Conservation (phyloP, 768 basidiomycete species). For the Boletus insuetus region DNA sequence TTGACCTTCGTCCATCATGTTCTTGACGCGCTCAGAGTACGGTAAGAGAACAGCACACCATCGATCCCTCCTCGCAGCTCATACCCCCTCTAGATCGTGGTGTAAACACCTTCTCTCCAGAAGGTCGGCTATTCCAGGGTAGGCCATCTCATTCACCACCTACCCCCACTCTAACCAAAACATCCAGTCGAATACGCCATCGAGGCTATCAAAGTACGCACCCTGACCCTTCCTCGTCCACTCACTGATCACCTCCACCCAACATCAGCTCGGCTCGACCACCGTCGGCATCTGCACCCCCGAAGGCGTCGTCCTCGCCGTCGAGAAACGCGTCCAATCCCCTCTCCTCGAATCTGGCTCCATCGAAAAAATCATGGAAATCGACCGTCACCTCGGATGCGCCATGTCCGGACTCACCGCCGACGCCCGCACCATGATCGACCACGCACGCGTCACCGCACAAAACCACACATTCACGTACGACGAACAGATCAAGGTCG, state of each 20-base stretch:
- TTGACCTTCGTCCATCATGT: constrained; percentile 51
- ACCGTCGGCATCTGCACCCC: constrained; percentile 93
- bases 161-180: constrained; percentile 12
- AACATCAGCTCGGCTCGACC: constrained; percentile 88
- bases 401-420: constrained; percentile 98
- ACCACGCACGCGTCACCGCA: constrained; percentile 95
- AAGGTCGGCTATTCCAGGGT: constrained; percentile 99
- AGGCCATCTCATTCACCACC: constrained; percentile 13
- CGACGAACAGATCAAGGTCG: constrained; percentile 95
- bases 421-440: constrained; percentile 99
- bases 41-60: constrained; percentile 40
- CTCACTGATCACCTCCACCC: neutral
- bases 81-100: constrained; percentile 66
- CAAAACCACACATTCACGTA: constrained; percentile 97
- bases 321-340: constrained; percentile 98
- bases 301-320: constrained; percentile 88
- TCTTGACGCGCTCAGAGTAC: constrained; percentile 94
- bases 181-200: constrained; percentile 95
- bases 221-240: neutral
- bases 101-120: constrained; percentile 98
- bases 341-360: constrained; percentile 92
- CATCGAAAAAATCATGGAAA: constrained; percentile 99
- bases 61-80: neutral
- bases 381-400: constrained; percentile 92
- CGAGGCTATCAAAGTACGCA: constrained; percentile 89